Percentiles rank a stretch among this genome's conserved stretches.
phyloP scores from a whole-genome alignment of 441 rosid species.

The Populus hybrid region DNA sequence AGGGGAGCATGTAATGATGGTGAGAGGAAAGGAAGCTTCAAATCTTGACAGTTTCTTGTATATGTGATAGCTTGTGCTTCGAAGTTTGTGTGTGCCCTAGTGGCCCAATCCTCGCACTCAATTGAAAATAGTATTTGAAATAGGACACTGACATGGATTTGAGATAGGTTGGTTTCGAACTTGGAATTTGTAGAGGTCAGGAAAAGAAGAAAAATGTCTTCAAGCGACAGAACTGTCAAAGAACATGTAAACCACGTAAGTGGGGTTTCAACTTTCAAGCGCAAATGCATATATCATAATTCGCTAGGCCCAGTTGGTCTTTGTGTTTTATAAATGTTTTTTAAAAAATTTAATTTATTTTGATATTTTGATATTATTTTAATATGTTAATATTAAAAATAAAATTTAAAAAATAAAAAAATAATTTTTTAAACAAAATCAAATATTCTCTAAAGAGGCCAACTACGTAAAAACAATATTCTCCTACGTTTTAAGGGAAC shows the following conservation, averaged over 20 bases:
- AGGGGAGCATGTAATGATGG: background rate
- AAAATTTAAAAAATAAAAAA: too few species aligned
- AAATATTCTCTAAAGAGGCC: too few species aligned
- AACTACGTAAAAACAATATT: too few species aligned
- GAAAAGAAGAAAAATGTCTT: background rate
- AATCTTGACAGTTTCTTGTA: background rate
- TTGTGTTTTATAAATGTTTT: too few species aligned
- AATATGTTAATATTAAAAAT: too few species aligned
- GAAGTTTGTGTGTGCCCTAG: background rate
- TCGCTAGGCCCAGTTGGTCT: too few species aligned
- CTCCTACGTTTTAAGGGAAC: too few species aligned
- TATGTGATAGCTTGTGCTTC: background rate
- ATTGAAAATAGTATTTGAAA: background rate
- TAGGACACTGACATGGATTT: slow-evolving; percentile 6
- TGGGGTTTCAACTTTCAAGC: background rate
- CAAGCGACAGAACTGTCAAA: background rate
- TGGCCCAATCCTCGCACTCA: slow-evolving; percentile 1
- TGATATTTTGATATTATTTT: too few species aligned
- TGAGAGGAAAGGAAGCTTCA: background rate
- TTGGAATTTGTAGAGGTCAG: background rate
- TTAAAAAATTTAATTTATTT: too few species aligned
- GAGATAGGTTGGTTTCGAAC: background rate
- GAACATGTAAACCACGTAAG: background rate
- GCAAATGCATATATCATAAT: too few species aligned
- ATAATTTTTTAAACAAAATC: too few species aligned